phyloP scores from a whole-genome alignment of 495 filamentous ascomycete genomes.

The Tuber melanosporum region DNA sequence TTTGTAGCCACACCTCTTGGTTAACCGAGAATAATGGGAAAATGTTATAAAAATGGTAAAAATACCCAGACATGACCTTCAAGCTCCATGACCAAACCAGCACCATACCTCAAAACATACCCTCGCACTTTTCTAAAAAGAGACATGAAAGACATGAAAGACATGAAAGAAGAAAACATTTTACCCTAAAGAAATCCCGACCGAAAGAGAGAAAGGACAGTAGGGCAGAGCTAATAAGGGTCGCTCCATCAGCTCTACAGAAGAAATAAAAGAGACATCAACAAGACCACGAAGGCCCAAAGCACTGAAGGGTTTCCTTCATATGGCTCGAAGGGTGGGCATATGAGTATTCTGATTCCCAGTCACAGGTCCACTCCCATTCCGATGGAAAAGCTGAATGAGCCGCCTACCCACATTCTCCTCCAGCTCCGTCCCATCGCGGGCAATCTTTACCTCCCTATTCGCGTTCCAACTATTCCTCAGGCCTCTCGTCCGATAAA shows the following conservation, averaged over 20 bases:
- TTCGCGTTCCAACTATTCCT: constrained; percentile 97
- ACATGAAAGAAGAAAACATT: background rate
- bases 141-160: background rate
- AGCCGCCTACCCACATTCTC: constrained; percentile 71
- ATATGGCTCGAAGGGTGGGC: background rate
- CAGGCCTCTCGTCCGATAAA: constrained; percentile 81
- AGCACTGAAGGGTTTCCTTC: background rate
- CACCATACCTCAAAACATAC: background rate
- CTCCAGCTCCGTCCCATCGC: constrained; percentile 92
- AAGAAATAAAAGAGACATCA: background rate
- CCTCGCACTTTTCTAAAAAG: background rate
- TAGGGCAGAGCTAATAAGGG: background rate
- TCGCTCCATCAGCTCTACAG: background rate
- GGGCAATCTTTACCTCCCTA: constrained; percentile 90
- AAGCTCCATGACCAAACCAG: constrained; percentile 1
- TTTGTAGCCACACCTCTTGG: background rate
- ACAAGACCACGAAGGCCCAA: background rate
- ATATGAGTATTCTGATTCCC: background rate
- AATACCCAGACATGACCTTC: background rate
- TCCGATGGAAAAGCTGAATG: constrained; percentile 65
- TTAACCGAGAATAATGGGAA: background rate
- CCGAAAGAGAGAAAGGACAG: background rate
- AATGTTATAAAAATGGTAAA: background rate
- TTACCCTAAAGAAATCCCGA: background rate
- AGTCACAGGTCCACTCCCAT: background rate